A percentile compares a stretch with the other conserved stretches of the same genome.
These are phyloP conservation scores for Phycomyces nitens DNA, from an alignment of 192 early-diverging fungal genomes.

Conservation along the genomic window DNA sequence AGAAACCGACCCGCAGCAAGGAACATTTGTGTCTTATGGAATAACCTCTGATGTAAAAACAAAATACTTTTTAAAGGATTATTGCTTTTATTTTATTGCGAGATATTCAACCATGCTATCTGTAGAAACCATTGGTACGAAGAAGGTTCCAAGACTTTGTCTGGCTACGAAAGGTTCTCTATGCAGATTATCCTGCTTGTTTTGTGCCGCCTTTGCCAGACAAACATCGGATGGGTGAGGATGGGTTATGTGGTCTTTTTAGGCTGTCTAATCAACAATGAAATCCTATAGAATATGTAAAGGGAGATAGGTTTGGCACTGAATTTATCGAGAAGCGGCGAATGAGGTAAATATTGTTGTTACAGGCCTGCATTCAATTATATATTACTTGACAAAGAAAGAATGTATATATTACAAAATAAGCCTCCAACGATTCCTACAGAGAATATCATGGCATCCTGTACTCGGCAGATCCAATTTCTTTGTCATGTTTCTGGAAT, in stretches of 20 bases:
- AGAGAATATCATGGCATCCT: conserved; percentile 83
- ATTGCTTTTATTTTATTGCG: conserved; percentile 38
- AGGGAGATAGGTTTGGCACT: conserved; percentile 88
- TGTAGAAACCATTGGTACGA: conserved; percentile 60
- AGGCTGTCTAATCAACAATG: too few relatives aligned
- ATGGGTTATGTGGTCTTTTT: background rate
- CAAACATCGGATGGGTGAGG: conserved; percentile 81
- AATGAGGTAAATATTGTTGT: conserved; percentile 30
- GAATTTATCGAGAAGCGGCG: conserved; percentile 88
- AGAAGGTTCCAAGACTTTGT: conserved; percentile 95
- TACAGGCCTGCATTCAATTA: too few relatives aligned
- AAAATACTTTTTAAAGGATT: conserved; percentile 8
- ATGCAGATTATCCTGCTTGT: conserved; percentile 71
- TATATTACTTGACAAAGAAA: too few relatives aligned
- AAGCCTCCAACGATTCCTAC: conserved; percentile 82
- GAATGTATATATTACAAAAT: too few relatives aligned
- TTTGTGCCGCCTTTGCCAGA: conserved; percentile 90
- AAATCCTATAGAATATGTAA: conserved; percentile 76
- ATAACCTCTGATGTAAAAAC: conserved; percentile 67
- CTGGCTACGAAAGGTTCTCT: conserved; percentile 77
- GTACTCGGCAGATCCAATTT: conserved; percentile 65
- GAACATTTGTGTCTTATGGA: conserved; percentile 81
- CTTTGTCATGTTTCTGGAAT: conserved; percentile 80
- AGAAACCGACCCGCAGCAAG: conserved; percentile 81
- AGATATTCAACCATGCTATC: background rate